These are phyloP conservation scores for Eragrostis tef DNA, from an alignment of 202 grass and related monocot genomes.

Conservation along the genomic window DNA sequence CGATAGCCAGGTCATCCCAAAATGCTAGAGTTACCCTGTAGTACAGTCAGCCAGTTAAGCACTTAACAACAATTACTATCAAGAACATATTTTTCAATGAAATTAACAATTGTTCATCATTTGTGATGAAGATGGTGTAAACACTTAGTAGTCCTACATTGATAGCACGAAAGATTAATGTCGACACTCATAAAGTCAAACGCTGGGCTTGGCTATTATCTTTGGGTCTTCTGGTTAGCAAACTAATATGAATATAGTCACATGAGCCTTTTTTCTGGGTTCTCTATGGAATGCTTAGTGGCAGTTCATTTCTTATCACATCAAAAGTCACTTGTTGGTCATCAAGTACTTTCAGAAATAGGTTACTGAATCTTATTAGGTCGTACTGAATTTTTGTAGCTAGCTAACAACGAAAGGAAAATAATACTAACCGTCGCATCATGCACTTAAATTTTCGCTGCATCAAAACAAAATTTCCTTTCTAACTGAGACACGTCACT, in stretches of 20 bases:
- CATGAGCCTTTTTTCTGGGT: conserved; percentile 4
- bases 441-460: not conserved
- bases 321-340: not conserved
- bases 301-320: not conserved
- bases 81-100: not conserved
- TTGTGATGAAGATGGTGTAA: not conserved
- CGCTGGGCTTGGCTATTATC: not conserved
- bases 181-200: not conserved
- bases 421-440: not conserved
- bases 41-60: not conserved
- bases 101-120: not conserved
- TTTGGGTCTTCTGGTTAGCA: not conserved
- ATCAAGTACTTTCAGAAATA: conserved; percentile 6
- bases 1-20: conserved; percentile 83
- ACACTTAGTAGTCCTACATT: not conserved
- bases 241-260: not conserved
- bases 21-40: conserved; percentile 87
- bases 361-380: not conserved
- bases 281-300: not conserved
- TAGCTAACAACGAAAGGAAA: not conserved
- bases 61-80: conserved; percentile 16
- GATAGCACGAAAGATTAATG: conserved; percentile 1
- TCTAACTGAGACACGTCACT: not conserved
- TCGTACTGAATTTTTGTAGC: not conserved
- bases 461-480: not conserved